Evolutionary conservation across 2,329 filamentous ascomycete genomes (phyloP), one percentile per base, ranked within the genome.

Genomic region (Blastomyces parvus): DNA sequence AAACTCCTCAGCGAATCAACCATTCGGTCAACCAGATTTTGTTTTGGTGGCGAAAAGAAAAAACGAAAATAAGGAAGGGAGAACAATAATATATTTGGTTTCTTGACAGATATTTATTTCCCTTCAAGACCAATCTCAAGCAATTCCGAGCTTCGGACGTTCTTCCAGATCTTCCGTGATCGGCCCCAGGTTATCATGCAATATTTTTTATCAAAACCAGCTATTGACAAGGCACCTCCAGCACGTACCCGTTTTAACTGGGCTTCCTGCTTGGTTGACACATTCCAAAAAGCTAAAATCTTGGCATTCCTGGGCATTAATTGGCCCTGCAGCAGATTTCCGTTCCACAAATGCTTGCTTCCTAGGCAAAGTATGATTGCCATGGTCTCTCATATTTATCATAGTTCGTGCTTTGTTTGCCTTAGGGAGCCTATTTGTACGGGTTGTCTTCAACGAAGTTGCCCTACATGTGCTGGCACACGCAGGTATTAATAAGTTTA

Each of bases 331-430:
- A 67, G 66, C 70, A 69, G 65, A 67, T 68, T 64, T 64, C 66
- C 64, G 74, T 74, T 72, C 65, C 71, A 75, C 74, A 68, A 67
- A 63, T 63, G 52, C 64, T 69, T 65, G 67, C 65, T 66, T 68
- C 68, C 67, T 66, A 64, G 68, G 62, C 67, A 67, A 66, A 63
- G 64, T 58, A 66, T 58, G 62, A 62, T 67, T 61, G 48, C 64
- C 60, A 62, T 52, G 57, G 19, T 57, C 48, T 66, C 44, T 55
- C 46, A 44, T 63, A 66, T 63, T 64, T 65, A 65, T 64, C 60
- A 62, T 60, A 46, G 48, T 38, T 56, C 22, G 57, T 65, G 60
- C 65, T 66, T 65, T 66, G 65, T 70, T 69, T 67, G 69, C 69
- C 14, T 22, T 48, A 46, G 25, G 14, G 5, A 46, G 58, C 42